phyloP scores from a whole-genome alignment of 2,329 filamentous ascomycete genomes.

The Aspergillus sojae region DNA sequence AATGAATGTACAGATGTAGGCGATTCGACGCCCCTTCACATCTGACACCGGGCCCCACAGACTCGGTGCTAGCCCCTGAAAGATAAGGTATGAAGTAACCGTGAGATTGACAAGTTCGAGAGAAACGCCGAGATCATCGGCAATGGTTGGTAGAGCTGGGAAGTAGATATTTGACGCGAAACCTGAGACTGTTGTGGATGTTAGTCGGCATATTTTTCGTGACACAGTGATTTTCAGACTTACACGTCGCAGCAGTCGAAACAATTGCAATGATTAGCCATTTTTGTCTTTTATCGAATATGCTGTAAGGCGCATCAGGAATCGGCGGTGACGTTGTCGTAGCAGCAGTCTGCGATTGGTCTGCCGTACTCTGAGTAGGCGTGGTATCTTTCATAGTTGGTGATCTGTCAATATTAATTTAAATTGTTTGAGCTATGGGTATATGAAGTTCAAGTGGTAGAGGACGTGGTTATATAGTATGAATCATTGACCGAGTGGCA shows the following conservation, averaged over 20 bases:
- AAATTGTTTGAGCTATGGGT: not conserved
- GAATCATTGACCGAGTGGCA: not conserved
- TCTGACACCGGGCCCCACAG: constrained; percentile 48
- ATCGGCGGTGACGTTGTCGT: not conserved
- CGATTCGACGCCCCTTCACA: constrained; percentile 42
- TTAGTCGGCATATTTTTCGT: not conserved
- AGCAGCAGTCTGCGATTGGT: not conserved
- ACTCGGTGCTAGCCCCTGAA: constrained; percentile 48
- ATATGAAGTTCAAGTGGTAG: not conserved
- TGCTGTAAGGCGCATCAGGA: constrained; percentile 46
- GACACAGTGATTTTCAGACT: constrained; percentile 12
- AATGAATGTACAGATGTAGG: constrained; percentile 43
- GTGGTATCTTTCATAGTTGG: not conserved
- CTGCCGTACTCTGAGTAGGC: not conserved
- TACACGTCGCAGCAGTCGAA: constrained; percentile 56
- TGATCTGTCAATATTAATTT: not conserved
- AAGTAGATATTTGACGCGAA: constrained; percentile 53
- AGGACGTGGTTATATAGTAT: not conserved
- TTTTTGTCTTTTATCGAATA: constrained; percentile 56
- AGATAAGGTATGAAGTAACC: constrained; percentile 50
- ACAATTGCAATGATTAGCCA: constrained; percentile 51
- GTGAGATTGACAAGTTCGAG: constrained; percentile 46
- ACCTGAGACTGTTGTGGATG: constrained; percentile 36
- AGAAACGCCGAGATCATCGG: constrained; percentile 44
- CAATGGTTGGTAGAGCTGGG: constrained; percentile 47